Percentiles rank a stretch among this genome's conserved stretches.
phyloP scores from a whole-genome alignment of 768 basidiomycete genomes.

The Brasilioporus rufonigricans region DNA sequence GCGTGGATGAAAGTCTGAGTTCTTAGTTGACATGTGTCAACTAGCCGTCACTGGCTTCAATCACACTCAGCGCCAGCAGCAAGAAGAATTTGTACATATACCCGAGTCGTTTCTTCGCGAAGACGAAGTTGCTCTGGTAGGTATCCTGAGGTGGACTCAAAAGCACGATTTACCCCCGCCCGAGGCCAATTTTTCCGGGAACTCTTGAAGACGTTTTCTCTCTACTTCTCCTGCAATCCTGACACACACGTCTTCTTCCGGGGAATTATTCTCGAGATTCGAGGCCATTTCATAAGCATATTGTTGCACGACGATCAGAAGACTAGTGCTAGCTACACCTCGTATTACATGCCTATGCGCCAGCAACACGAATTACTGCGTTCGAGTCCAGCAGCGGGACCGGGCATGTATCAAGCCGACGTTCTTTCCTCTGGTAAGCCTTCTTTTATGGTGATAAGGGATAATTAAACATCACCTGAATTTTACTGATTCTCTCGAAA shows the following conservation, averaged over 20 bases:
- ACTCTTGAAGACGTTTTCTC: background rate
- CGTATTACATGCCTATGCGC: background rate
- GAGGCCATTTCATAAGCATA: background rate
- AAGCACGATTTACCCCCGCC: background rate
- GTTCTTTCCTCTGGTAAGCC: slow-evolving; percentile 13
- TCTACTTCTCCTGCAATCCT: background rate
- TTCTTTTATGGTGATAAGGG: background rate
- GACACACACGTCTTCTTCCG: background rate
- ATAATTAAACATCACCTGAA: background rate
- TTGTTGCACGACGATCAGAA: background rate
- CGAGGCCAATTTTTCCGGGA: too few relatives aligned
- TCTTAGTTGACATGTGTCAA: background rate
- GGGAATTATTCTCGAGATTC: background rate
- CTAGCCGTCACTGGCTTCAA: background rate
- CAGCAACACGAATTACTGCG: slow-evolving; percentile 1
- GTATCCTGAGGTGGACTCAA: background rate
- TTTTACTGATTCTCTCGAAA: background rate
- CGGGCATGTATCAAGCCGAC: background rate
- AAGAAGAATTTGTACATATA: background rate
- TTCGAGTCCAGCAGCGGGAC: background rate
- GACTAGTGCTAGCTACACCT: background rate
- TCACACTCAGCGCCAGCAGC: background rate
- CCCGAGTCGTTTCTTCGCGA: background rate
- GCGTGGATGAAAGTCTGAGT: too few relatives aligned
- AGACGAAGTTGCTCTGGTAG: too few relatives aligned